Evolutionary conservation across 2,329 filamentous ascomycete genomes (phyloP).

Genomic region (Phoma sp.): DNA sequence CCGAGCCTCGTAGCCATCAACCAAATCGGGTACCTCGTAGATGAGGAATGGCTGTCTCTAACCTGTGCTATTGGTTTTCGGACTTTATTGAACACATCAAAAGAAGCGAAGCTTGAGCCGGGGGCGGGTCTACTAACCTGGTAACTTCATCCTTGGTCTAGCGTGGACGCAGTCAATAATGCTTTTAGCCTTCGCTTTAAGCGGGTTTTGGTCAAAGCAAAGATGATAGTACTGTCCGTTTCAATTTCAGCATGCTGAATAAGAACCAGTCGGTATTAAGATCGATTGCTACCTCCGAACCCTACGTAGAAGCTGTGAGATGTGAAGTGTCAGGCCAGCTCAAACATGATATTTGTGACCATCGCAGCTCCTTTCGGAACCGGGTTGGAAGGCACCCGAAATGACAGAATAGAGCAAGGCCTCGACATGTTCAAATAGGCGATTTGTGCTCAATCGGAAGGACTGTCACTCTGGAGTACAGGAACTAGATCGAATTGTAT

Average conservation of each 20-base stretch:
- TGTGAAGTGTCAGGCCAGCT: not conserved
- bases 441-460: not conserved
- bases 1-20: not conserved
- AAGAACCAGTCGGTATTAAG: too few relatives aligned
- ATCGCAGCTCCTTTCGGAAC: too few relatives aligned
- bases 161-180: not conserved
- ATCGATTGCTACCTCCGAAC: not conserved
- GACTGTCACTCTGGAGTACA: not conserved
- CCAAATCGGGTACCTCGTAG: not conserved
- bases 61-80: not conserved
- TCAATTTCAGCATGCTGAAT: too few relatives aligned
- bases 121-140: too few relatives aligned
- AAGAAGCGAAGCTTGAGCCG: too few relatives aligned
- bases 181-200: too few relatives aligned
- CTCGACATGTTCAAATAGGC: too few relatives aligned
- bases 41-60: not conserved
- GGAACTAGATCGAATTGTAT: conserved; percentile 19
- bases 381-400: too few relatives aligned
- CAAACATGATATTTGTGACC: not conserved
- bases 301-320: not conserved
- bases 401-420: not conserved
- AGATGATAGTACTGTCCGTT: too few relatives aligned
- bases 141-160: not conserved
- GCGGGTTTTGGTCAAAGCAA: too few relatives aligned
- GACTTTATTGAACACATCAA: too few relatives aligned